Conservation (phyloP, 2,329 filamentous ascomycete species). For the Hymenoscyphus scutula region DNA sequence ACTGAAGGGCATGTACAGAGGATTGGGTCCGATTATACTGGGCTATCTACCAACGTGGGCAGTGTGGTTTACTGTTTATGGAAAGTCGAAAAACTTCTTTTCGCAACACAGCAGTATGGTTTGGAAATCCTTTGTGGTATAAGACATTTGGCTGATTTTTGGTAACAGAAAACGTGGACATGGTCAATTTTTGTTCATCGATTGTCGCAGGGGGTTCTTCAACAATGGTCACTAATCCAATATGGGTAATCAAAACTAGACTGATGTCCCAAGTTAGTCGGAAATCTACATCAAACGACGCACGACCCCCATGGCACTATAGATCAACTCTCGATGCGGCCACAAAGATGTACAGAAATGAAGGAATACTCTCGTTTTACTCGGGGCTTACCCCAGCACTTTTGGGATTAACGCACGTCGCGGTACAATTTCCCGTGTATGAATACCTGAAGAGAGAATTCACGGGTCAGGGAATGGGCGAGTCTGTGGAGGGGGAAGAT, state of each 20-base stretch:
- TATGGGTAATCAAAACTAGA: slow-evolving; percentile 98
- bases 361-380: slow-evolving; percentile 90
- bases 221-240: slow-evolving; percentile 92
- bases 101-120: slow-evolving; percentile 61
- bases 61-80: slow-evolving; percentile 96
- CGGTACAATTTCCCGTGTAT: slow-evolving; percentile 95
- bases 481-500: slow-evolving; percentile 51
- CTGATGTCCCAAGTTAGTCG: slow-evolving; percentile 87
- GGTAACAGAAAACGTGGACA: slow-evolving; percentile 65
- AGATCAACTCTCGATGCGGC: slow-evolving; percentile 85
- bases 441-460: slow-evolving; percentile 90
- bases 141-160: slow-evolving; percentile 9
- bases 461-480: slow-evolving; percentile 85
- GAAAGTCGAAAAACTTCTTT: slow-evolving; percentile 76
- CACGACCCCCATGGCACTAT: slow-evolving; percentile 84
- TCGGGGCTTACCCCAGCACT: slow-evolving; percentile 90
- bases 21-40: slow-evolving; percentile 88
- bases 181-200: slow-evolving; percentile 85
- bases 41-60: slow-evolving; percentile 98
- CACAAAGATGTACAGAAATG: slow-evolving; percentile 89
- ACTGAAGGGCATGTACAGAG: slow-evolving; percentile 85
- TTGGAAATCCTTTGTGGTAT: slow-evolving; percentile 15
- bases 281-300: slow-evolving; percentile 49
- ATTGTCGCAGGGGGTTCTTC: slow-evolving; percentile 89
- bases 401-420: slow-evolving; percentile 88